Conservation (phyloP, 2,329 filamentous ascomycete species). For the Aspergillus hortae region DNA sequence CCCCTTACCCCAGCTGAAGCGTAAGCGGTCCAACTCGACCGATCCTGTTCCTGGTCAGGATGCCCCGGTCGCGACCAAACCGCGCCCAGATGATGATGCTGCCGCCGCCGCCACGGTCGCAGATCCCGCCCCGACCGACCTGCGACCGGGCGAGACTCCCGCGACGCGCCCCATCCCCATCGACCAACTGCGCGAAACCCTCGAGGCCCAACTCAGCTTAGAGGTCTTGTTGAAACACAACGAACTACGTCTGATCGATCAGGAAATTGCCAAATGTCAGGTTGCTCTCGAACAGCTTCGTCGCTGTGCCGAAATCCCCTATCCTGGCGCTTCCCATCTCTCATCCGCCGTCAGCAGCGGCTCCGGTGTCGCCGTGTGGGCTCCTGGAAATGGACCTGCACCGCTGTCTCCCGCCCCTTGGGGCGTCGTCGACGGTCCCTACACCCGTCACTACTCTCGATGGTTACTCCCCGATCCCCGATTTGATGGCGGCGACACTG, state of each 20-base stretch:
- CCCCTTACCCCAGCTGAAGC: conserved; percentile 51
- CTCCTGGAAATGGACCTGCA: conserved; percentile 59
- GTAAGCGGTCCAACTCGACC: conserved; percentile 53
- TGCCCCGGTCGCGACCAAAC: conserved; percentile 27
- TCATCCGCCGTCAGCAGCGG: conserved; percentile 70
- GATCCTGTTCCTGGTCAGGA: conserved; percentile 31
- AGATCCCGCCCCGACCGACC: conserved; percentile 9
- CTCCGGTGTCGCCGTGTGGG: conserved; percentile 65
- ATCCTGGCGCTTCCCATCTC: conserved; percentile 62
- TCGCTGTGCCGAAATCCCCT: conserved; percentile 87
- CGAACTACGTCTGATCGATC: conserved; percentile 88
- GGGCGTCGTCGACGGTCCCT: conserved; percentile 87
- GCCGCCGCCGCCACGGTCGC: conserved; percentile 5
- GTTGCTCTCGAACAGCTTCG: conserved; percentile 88
- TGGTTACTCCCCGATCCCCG: conserved; percentile 88
- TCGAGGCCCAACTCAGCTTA: conserved; percentile 83
- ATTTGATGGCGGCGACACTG: conserved; percentile 65
- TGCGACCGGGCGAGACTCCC: conserved; percentile 7
- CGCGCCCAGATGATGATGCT: conserved; percentile 29
- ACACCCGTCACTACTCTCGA: conserved; percentile 88
- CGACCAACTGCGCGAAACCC: conserved; percentile 62
- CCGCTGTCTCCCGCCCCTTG: conserved; percentile 81
- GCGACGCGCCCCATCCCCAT: conserved; percentile 25
- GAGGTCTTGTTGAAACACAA: conserved; percentile 93
- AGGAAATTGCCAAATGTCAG: conserved; percentile 95